Evolutionary conservation across 257 asterid species (phyloP).

Genomic region (Rehmannia glutinosa): DNA sequence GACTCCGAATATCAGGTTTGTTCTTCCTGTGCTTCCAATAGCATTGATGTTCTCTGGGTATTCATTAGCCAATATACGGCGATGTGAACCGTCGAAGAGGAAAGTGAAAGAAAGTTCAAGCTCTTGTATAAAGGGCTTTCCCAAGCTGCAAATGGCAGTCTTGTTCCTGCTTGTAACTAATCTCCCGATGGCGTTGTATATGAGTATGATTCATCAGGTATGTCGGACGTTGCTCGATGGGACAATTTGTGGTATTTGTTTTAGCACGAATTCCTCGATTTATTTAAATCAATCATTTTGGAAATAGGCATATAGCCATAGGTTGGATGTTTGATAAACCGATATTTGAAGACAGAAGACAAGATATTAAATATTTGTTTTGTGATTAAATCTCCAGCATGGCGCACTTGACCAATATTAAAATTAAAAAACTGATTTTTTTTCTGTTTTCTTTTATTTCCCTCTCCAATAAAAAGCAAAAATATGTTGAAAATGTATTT

Average conservation of each 20-base stretch:
- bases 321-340: no score
- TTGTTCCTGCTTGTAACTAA: conserved; percentile 67
- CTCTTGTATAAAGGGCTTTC: conserved; percentile 16
- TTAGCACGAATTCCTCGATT: not conserved
- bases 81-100: conserved; percentile 19
- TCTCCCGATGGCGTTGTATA: conserved; percentile 88
- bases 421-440: not conserved
- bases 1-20: conserved; percentile 68
- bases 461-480: not conserved
- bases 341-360: no score
- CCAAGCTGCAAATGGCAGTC: conserved; percentile 42
- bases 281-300: not conserved
- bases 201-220: conserved; percentile 98
- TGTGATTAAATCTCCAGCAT: not conserved
- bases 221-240: not conserved
- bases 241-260: not conserved
- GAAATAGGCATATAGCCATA: no score
- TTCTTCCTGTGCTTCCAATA: conserved; percentile 93
- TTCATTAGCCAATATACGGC: conserved; percentile 51
- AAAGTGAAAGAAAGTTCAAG: conserved; percentile 28
- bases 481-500: not conserved
- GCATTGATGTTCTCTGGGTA: conserved; percentile 84
- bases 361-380: no score
- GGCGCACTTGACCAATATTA: not conserved
- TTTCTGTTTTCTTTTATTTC: no score